Percentiles rank a stretch among this genome's conserved stretches.
Conservation (phyloP, 2,329 filamentous ascomycete genomes). For the Fusarium denticulatum region DNA sequence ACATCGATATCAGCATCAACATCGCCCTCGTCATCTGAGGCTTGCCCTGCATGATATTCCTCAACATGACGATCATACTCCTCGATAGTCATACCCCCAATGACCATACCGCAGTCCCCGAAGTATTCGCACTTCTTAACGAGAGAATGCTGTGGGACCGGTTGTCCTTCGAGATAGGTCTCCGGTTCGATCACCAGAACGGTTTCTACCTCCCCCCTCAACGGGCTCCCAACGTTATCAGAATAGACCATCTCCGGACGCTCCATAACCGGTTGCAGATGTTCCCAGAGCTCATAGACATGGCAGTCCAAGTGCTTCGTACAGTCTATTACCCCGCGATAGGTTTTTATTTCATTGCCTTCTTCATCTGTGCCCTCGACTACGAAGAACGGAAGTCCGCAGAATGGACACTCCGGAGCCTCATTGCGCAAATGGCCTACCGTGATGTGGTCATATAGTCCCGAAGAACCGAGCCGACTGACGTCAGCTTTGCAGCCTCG, state of each 20-base stretch:
- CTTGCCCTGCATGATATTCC: neutral
- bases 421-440: neutral
- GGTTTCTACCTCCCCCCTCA: neutral
- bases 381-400: conserved; percentile 10
- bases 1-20: neutral
- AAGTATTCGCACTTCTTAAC: conserved; percentile 22
- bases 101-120: conserved; percentile 13
- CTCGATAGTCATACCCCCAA: conserved; percentile 6
- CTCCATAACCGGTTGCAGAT: neutral
- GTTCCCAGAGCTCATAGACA: conserved; percentile 31
- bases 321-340: neutral
- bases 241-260: neutral
- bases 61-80: conserved; percentile 19
- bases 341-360: neutral
- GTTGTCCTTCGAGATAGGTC: neutral
- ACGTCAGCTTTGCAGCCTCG: neutral
- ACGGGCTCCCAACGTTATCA: neutral
- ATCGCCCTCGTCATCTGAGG: neutral
- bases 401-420: conserved; percentile 26
- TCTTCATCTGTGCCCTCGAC: neutral
- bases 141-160: neutral
- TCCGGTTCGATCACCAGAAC: neutral
- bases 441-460: conserved; percentile 26
- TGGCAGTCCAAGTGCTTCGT: conserved; percentile 39
- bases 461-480: neutral